Percentiles rank a stretch among this genome's conserved stretches.
Evolutionary conservation across 2,329 filamentous ascomycete genomes (phyloP).

Genomic region (Hirsutella rhossiliensis): DNA sequence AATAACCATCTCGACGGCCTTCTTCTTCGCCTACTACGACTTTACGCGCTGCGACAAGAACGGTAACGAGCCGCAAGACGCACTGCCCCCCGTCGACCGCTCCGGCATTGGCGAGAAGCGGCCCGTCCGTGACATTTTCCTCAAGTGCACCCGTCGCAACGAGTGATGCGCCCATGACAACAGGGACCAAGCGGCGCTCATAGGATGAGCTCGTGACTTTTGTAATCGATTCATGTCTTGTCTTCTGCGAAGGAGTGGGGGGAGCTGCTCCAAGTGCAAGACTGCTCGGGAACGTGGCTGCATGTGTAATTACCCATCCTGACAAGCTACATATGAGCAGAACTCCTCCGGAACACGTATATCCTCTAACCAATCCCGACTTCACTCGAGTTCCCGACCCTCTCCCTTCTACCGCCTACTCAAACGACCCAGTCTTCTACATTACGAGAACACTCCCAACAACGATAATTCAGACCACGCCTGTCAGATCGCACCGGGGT

Average conservation of each 20-base stretch:
- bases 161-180: no score
- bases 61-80: constrained; percentile 14
- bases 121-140: constrained; percentile 4
- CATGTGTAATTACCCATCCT: no score
- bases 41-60: constrained; percentile 27
- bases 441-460: neutral
- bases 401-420: neutral
- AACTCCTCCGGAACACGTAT: neutral
- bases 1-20: constrained; percentile 33
- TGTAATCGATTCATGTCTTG: no score
- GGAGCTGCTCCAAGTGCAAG: no score
- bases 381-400: constrained; percentile 1
- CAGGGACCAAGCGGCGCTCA: no score
- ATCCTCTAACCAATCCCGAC: neutral
- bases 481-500: neutral
- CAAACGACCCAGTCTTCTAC: neutral
- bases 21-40: constrained; percentile 36
- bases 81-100: constrained; percentile 4
- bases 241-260: no score
- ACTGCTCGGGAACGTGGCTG: no score
- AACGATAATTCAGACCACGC: neutral
- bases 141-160: neutral
- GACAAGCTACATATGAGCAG: neutral
- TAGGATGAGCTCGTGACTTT: no score
- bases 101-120: constrained; percentile 7